A percentile compares a stretch with the other conserved stretches of the same genome.
phyloP scores from a whole-genome alignment of 352 stramenopile genomes.

The Pythium graminicola region DNA sequence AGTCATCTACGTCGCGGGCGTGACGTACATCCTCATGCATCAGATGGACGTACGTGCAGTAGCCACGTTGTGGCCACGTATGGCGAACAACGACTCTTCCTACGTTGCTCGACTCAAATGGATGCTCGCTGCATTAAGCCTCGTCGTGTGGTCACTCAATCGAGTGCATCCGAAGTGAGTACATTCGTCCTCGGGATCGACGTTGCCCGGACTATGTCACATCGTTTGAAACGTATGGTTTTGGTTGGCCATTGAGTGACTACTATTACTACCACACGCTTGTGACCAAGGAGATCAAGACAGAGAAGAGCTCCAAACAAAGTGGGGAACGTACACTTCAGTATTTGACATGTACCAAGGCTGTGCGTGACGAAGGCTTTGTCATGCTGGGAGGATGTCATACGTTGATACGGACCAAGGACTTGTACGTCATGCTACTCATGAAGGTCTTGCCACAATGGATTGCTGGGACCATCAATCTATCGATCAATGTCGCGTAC shows the following conservation, averaged over 20 bases:
- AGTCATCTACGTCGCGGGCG: constrained; percentile 28
- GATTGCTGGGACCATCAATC: constrained; percentile 27
- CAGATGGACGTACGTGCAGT: constrained; percentile 32
- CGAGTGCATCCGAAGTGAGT: constrained; percentile 26
- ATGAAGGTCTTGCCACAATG: constrained; percentile 26
- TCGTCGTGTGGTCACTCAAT: constrained; percentile 29
- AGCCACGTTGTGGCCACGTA: constrained; percentile 33
- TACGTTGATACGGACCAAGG: constrained; percentile 31
- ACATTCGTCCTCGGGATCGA: constrained; percentile 23
- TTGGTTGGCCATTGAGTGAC: constrained; percentile 22
- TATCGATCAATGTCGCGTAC: constrained; percentile 27
- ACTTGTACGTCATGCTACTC: constrained; percentile 31
- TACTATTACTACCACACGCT: constrained; percentile 43
- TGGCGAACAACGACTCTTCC: constrained; percentile 39
- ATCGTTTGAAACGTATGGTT: constrained; percentile 32
- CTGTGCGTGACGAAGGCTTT: constrained; percentile 33
- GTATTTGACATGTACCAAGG: constrained; percentile 30
- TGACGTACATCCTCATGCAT: constrained; percentile 32
- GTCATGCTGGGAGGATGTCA: constrained; percentile 30
- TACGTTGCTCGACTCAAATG: constrained; percentile 29
- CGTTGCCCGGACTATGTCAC: constrained; percentile 24
- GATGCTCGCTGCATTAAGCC: constrained; percentile 26
- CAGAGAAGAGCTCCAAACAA: neutral
- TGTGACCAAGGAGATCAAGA: constrained; percentile 16
- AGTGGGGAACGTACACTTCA: constrained; percentile 3